A percentile compares a stretch with the other conserved stretches of the same genome.
phyloP scores from a whole-genome alignment of 169 alveolate genomes.

The Perkinsus chesapeaki region DNA sequence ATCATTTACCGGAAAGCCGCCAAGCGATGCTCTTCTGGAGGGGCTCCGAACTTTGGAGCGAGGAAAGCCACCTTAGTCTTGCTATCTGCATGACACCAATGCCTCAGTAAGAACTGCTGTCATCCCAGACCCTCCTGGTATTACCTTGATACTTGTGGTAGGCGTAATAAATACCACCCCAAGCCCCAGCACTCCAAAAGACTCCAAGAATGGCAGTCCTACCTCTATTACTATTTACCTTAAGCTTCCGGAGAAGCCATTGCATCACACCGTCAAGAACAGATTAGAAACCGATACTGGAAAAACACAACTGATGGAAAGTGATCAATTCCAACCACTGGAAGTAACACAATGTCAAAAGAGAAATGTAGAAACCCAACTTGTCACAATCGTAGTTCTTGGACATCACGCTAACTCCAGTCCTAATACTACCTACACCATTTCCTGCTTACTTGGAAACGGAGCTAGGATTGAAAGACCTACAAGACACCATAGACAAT shows the following conservation, averaged over 20 bases:
- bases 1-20: background rate
- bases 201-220: background rate
- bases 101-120: background rate
- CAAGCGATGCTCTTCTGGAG: background rate
- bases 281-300: background rate
- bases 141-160: background rate
- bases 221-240: background rate
- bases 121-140: background rate
- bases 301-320: background rate
- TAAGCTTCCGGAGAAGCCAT: background rate
- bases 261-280: background rate
- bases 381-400: background rate
- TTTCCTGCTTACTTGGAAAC: background rate
- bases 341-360: background rate
- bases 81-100: background rate
- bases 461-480: background rate
- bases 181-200: background rate
- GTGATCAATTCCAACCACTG: background rate
- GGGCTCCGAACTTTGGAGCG: background rate
- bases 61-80: background rate
- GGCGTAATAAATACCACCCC: background rate
- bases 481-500: background rate
- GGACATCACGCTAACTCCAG: background rate
- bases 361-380: background rate
- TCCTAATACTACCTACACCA: background rate